phyloP scores from a whole-genome alignment of 2,329 filamentous ascomycete genomes.

The Colletotrichum sp. region DNA sequence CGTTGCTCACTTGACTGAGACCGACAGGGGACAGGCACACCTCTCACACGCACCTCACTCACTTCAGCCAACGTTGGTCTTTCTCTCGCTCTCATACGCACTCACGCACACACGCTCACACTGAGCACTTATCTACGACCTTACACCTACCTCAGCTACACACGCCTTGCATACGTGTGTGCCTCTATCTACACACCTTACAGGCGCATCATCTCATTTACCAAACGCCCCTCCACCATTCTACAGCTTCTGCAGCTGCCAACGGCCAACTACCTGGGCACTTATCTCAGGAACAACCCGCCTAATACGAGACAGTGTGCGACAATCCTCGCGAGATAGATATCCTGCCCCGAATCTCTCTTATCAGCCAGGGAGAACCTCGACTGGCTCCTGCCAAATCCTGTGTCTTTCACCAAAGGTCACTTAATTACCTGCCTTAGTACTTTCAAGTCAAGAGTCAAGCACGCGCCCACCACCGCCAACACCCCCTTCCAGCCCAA shows the following conservation, averaged over 20 bases:
- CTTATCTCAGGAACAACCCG: constrained; percentile 16
- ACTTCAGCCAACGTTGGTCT: background rate
- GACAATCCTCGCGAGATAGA: constrained; percentile 9
- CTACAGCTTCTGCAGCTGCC: constrained; percentile 17
- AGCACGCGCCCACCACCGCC: background rate
- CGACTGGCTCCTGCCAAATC: background rate
- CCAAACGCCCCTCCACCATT: constrained; percentile 6
- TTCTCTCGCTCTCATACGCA: background rate
- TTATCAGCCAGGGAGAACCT: constrained; percentile 2
- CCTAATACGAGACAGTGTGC: constrained; percentile 4
- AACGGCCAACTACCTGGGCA: constrained; percentile 3
- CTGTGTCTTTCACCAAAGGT: background rate
- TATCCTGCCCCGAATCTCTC: background rate
- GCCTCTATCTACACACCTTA: constrained; percentile 5
- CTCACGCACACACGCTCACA: background rate
- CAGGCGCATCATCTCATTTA: background rate
- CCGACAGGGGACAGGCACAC: background rate
- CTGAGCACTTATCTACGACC: constrained; percentile 1
- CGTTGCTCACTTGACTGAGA: constrained; percentile 16
- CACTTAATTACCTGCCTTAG: background rate
- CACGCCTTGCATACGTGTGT: background rate
- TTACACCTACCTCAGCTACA: background rate
- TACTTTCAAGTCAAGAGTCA: background rate
- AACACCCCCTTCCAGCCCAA: background rate
- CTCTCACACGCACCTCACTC: background rate